Percentiles rank a stretch among this genome's conserved stretches.
phyloP scores from a whole-genome alignment of 2,329 filamentous ascomycete genomes.

The Pyrenophora graminea region DNA sequence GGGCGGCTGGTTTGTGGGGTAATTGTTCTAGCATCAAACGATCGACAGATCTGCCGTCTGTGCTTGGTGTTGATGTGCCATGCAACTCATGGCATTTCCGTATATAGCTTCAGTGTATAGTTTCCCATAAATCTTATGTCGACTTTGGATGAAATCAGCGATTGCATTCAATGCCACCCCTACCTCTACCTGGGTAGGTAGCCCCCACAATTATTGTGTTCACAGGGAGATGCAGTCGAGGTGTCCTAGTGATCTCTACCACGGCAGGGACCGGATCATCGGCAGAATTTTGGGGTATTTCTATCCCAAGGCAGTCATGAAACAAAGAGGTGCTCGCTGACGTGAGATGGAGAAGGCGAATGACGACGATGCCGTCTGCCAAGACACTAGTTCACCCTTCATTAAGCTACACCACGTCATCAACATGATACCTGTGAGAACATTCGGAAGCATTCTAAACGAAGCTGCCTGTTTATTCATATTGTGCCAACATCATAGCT shows the following conservation, averaged over 20 bases:
- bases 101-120: too few species aligned
- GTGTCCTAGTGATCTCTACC: background rate
- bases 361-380: constrained; percentile 2
- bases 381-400: constrained; percentile 10
- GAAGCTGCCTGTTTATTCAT: too few species aligned
- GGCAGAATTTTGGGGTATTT: background rate
- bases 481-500: too few species aligned
- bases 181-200: background rate
- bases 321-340: constrained; percentile 6
- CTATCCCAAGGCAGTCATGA: constrained; percentile 5
- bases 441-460: too few species aligned
- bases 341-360: background rate
- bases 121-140: too few species aligned
- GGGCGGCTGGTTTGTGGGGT: constrained; percentile 20
- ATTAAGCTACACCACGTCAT: background rate
- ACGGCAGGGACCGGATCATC: background rate
- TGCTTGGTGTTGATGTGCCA: background rate
- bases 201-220: background rate
- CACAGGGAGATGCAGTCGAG: background rate
- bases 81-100: too few species aligned
- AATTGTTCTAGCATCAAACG: constrained; percentile 2
- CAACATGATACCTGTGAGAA: too few species aligned
- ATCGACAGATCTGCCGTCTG: constrained; percentile 9
- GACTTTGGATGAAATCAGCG: too few species aligned
- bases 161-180: too few species aligned